A percentile compares a stretch with the other conserved stretches of the same genome.
Conservation (phyloP, 192 early-diverging fungal species). For the Rhizoclosmatium sp. region DNA sequence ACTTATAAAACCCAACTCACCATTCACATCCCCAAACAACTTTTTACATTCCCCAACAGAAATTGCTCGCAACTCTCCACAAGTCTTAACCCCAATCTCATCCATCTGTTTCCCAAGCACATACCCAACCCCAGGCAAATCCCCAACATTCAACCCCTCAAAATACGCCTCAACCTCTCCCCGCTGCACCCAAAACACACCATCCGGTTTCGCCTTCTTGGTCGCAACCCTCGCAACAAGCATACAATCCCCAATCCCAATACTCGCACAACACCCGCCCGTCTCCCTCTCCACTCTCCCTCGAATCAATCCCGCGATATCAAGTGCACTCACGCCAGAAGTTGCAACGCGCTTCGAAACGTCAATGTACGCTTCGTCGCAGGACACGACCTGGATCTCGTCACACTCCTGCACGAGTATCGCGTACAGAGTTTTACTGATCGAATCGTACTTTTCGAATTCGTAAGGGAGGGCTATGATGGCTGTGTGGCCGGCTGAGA, state of each 20-base stretch:
- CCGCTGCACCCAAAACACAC: slow-evolving; percentile 33
- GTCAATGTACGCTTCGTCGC: slow-evolving; percentile 87
- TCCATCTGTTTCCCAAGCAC: slow-evolving; percentile 54
- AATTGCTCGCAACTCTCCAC: slow-evolving; percentile 46
- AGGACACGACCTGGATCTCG: slow-evolving; percentile 79
- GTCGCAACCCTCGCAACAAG: slow-evolving; percentile 80
- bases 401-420: slow-evolving; percentile 72
- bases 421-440: slow-evolving; percentile 71
- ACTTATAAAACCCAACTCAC: not conserved
- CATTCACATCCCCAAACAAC: slow-evolving; percentile 64
- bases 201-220: slow-evolving; percentile 75
- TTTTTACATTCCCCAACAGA: slow-evolving; percentile 58
- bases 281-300: slow-evolving; percentile 37
- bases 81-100: slow-evolving; percentile 40
- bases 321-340: slow-evolving; percentile 11
- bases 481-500: not conserved
- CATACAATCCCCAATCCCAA: slow-evolving; percentile 80
- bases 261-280: slow-evolving; percentile 69
- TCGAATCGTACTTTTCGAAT: slow-evolving; percentile 74
- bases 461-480: slow-evolving; percentile 61
- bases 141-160: slow-evolving; percentile 41
- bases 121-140: slow-evolving; percentile 71
- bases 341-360: slow-evolving; percentile 55
- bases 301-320: slow-evolving; percentile 43
- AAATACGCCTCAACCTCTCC: slow-evolving; percentile 21